Evolutionary conservation across 495 filamentous ascomycete species (phyloP).

Genomic region (Neurospora terricola): DNA sequence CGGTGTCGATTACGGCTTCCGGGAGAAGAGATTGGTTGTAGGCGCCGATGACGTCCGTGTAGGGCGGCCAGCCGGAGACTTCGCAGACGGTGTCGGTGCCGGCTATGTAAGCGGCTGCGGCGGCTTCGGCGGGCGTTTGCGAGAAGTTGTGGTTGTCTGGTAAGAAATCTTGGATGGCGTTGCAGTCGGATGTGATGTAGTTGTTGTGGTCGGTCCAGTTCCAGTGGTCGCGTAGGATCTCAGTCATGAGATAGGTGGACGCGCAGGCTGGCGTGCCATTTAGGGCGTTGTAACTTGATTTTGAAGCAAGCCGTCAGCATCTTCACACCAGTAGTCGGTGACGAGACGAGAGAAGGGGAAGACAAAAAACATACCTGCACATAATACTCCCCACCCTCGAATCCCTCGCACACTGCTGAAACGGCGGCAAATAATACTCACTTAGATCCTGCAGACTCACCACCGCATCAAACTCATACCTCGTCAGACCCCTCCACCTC

Average conservation of each 20-base stretch:
- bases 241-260: constrained; percentile 28
- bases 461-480: constrained; percentile 27
- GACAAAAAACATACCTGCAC: constrained; percentile 26
- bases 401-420: constrained; percentile 36
- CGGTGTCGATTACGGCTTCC: constrained; percentile 25
- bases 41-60: constrained; percentile 21
- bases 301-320: too few species aligned
- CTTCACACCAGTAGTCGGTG: too few species aligned
- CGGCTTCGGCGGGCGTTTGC: constrained; percentile 21
- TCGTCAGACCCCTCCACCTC: constrained; percentile 22
- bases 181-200: constrained; percentile 36
- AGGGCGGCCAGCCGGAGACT: constrained; percentile 12
- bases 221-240: constrained; percentile 37
- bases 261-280: constrained; percentile 38
- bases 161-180: constrained; percentile 18
- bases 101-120: constrained; percentile 24
- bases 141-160: constrained; percentile 26
- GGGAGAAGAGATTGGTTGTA: constrained; percentile 24
- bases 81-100: constrained; percentile 31
- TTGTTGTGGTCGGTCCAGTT: constrained; percentile 32
- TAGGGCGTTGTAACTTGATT: constrained; percentile 29
- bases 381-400: constrained; percentile 37
- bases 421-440: constrained; percentile 40
- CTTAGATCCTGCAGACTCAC: constrained; percentile 29
- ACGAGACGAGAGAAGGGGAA: neutral